phyloP scores from a whole-genome alignment of 1,284 basidiomycete species.

The Austropuccinia psidii region DNA sequence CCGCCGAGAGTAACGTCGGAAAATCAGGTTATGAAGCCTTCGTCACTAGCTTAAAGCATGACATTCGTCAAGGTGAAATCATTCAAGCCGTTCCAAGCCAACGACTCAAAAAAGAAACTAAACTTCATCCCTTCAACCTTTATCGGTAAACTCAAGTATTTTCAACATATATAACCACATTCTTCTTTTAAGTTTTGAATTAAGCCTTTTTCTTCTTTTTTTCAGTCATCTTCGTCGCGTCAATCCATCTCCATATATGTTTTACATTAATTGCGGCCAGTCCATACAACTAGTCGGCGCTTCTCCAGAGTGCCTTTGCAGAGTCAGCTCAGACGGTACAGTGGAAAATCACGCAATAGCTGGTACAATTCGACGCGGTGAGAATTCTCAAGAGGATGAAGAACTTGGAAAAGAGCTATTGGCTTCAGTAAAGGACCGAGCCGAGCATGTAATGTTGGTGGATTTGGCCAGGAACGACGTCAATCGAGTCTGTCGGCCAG shows the following conservation, averaged over 20 bases:
- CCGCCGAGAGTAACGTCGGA: slow-evolving; percentile 82
- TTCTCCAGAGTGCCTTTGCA: slow-evolving; percentile 94
- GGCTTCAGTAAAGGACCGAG: slow-evolving; percentile 83
- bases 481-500: slow-evolving; percentile 89
- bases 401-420: slow-evolving; percentile 65
- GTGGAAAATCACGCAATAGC: slow-evolving; percentile 98
- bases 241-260: slow-evolving; percentile 99
- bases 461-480: slow-evolving; percentile 99
- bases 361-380: slow-evolving; percentile 82
- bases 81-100: slow-evolving; percentile 99
- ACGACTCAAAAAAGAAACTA: slow-evolving; percentile 71
- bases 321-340: slow-evolving; percentile 72
- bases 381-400: slow-evolving; percentile 80
- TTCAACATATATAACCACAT: background rate
- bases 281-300: slow-evolving; percentile 82
- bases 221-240: slow-evolving; percentile 74
- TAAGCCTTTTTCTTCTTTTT: background rate
- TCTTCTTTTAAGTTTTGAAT: background rate
- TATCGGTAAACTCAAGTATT: slow-evolving; percentile 40
- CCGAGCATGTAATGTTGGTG: slow-evolving; percentile 98
- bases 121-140: slow-evolving; percentile 92
- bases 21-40: slow-evolving; percentile 85
- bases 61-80: slow-evolving; percentile 92
- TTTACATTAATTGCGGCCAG: slow-evolving; percentile 73
- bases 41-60: slow-evolving; percentile 84